These are phyloP conservation scores for Penicillium atrosanguineum DNA, from an alignment of 495 filamentous ascomycete genomes.

Conservation along the genomic window DNA sequence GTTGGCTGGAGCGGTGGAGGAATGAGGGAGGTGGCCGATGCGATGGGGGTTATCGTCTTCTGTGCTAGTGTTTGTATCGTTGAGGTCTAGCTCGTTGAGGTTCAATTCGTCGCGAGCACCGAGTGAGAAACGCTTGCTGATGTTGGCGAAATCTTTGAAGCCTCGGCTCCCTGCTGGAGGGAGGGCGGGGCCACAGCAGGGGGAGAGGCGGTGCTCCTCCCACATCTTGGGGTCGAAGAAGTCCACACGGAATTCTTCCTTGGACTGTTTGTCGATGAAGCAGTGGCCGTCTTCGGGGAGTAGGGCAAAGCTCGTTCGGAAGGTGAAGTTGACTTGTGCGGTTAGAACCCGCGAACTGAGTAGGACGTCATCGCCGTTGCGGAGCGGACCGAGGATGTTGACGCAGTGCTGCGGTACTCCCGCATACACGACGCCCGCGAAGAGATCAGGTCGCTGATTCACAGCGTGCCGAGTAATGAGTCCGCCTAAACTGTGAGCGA, in stretches of 20 bases:
- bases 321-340: slow-evolving; percentile 90
- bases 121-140: slow-evolving; percentile 41
- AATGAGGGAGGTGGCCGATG: not conserved
- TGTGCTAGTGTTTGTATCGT: slow-evolving; percentile 2
- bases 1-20: slow-evolving; percentile 4
- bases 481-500: slow-evolving; percentile 88
- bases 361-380: slow-evolving; percentile 88
- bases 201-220: slow-evolving; percentile 75
- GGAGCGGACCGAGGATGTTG: slow-evolving; percentile 85
- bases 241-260: slow-evolving; percentile 77
- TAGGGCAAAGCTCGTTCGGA: slow-evolving; percentile 81
- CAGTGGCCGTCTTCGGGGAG: slow-evolving; percentile 86
- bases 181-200: slow-evolving; percentile 65
- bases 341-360: slow-evolving; percentile 88
- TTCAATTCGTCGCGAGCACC: slow-evolving; percentile 23
- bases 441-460: slow-evolving; percentile 83
- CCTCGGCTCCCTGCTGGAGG: slow-evolving; percentile 37
- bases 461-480: slow-evolving; percentile 87
- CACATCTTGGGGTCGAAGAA: slow-evolving; percentile 81
- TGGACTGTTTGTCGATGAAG: slow-evolving; percentile 78
- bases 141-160: slow-evolving; percentile 45
- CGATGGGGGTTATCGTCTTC: slow-evolving; percentile 11
- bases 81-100: slow-evolving; percentile 10
- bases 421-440: slow-evolving; percentile 82
- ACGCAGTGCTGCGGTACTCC: slow-evolving; percentile 83